phyloP scores from a whole-genome alignment of 371 early-diverging fungal species.

The Choanephora cucurbitarum region DNA sequence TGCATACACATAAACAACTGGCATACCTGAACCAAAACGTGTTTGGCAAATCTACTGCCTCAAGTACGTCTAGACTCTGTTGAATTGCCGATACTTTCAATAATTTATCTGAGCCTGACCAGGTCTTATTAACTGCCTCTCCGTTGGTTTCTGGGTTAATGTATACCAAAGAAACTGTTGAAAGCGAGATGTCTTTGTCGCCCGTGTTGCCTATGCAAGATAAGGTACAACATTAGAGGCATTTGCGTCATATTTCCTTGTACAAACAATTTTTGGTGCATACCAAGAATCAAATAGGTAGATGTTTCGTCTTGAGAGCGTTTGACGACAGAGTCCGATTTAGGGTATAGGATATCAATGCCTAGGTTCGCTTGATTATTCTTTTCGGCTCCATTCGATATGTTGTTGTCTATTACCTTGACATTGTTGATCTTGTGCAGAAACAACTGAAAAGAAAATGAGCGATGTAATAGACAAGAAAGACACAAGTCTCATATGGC shows the following conservation, averaged over 20 bases:
- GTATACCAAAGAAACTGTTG: neutral
- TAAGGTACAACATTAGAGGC: neutral
- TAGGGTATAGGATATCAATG: constrained; percentile 6
- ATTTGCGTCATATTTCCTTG: neutral
- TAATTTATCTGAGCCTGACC: constrained; percentile 3
- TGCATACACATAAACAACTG: too few species aligned
- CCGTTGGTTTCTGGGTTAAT: neutral
- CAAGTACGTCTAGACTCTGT: constrained; percentile 1
- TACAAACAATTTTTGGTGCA: too few species aligned
- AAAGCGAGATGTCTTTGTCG: neutral
- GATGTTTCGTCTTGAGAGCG: constrained; percentile 8
- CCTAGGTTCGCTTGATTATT: neutral
- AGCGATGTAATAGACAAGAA: neutral
- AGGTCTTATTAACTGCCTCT: neutral
- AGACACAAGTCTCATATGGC: neutral
- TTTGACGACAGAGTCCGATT: constrained; percentile 4
- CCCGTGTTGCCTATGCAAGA: constrained; percentile 1
- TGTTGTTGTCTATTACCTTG: neutral
- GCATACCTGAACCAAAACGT: constrained; percentile 9
- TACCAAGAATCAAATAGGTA: constrained; percentile 8
- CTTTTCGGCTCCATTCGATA: neutral
- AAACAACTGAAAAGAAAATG: neutral
- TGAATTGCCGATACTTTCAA: constrained; percentile 7
- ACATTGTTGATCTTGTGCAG: neutral
- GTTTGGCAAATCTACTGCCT: neutral